phyloP scores from a whole-genome alignment of 2,329 filamentous ascomycete species.

The Cladosporium colombiae region DNA sequence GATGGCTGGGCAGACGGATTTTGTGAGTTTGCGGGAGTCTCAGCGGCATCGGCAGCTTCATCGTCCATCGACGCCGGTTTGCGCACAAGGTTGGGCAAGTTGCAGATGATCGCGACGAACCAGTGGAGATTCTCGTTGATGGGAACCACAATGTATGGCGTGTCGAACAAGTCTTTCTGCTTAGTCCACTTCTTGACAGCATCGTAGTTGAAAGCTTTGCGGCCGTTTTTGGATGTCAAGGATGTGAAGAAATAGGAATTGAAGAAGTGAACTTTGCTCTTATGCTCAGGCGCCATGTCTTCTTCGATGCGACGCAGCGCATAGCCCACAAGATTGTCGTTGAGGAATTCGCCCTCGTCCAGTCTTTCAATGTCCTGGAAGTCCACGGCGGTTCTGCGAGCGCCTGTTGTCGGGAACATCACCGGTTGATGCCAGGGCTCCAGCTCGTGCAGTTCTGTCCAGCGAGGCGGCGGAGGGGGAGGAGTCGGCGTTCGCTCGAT shows the following conservation, averaged over 20 bases:
- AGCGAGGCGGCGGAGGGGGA: slow-evolving; percentile 24
- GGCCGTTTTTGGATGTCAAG: slow-evolving; percentile 60
- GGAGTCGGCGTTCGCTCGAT: slow-evolving; percentile 15
- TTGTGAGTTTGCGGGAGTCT: slow-evolving; percentile 21
- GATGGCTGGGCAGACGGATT: slow-evolving; percentile 8
- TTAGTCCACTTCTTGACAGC: slow-evolving; percentile 86
- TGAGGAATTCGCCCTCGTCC: slow-evolving; percentile 82
- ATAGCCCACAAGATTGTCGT: slow-evolving; percentile 89
- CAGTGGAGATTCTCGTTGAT: slow-evolving; percentile 86
- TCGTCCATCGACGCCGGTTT: slow-evolving; percentile 25
- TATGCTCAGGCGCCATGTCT: slow-evolving; percentile 37
- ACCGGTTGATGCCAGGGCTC: slow-evolving; percentile 50
- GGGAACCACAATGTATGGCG: slow-evolving; percentile 87
- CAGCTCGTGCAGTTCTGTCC: slow-evolving; percentile 28
- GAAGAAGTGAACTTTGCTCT: slow-evolving; percentile 75
- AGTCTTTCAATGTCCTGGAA: slow-evolving; percentile 73
- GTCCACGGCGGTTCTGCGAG: slow-evolving; percentile 65
- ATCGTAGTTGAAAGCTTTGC: slow-evolving; percentile 72
- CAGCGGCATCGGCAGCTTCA: slow-evolving; percentile 11
- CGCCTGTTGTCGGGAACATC: slow-evolving; percentile 60
- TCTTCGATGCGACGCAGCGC: slow-evolving; percentile 62
- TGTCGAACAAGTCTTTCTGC: slow-evolving; percentile 78
- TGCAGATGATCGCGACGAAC: slow-evolving; percentile 95
- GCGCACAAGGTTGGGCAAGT: slow-evolving; percentile 65
- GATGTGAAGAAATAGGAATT: slow-evolving; percentile 90